Evolutionary conservation across 441 rosid genomes (phyloP), one percentile per base, ranked within the genome.

Genomic region (Jatropha multifida): DNA sequence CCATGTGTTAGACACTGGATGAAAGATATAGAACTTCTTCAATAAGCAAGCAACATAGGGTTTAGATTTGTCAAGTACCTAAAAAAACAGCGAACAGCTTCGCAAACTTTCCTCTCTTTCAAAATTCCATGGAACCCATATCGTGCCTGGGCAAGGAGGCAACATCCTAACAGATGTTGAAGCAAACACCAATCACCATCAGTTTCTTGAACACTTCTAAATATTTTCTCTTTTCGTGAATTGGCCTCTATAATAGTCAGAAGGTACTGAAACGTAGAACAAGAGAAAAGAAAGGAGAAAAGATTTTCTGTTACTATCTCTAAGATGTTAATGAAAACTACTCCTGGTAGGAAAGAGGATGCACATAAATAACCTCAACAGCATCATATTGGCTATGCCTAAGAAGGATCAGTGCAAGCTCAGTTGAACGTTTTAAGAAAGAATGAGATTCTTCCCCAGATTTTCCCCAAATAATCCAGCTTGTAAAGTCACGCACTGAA

Each of bases 141-240:
- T 62, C 86, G 92, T 27, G 92, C 92, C 85, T 93, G 97, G 77
- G 89, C 92, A 76, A 96, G 95, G 82, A 90, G 84, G 89, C 98
- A 93, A 79, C 94, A 92, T 75, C 98, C 99, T 73, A 90, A 83
- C 78, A 94, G 95, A 87, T 96, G 98, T 79, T 96, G 98, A 82
- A 91, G 92, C 54, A 91, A 76, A 73, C 92, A 90, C 99, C 98
- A 96, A 78, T 90, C 88, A 79, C 95, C 94, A 59, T 83, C 86
- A 74, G 74, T 69, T 77, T 88, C 94, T 88, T 92, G 98, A 73
- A 92, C 81, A 76, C 90, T 88, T 85, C 86, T 87, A 84, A 84
- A 94, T 74, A 77, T 85, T 79, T 88, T 91, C 80, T 96, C 96
- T 83, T 86, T 86, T 78, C 79, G 87, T 67, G 84, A 84, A 85